A percentile compares a stretch with the other conserved stretches of the same genome.
These are phyloP conservation scores for Leishmania aethiopica DNA, from an alignment of 208 protist species.

Conservation along the genomic window DNA sequence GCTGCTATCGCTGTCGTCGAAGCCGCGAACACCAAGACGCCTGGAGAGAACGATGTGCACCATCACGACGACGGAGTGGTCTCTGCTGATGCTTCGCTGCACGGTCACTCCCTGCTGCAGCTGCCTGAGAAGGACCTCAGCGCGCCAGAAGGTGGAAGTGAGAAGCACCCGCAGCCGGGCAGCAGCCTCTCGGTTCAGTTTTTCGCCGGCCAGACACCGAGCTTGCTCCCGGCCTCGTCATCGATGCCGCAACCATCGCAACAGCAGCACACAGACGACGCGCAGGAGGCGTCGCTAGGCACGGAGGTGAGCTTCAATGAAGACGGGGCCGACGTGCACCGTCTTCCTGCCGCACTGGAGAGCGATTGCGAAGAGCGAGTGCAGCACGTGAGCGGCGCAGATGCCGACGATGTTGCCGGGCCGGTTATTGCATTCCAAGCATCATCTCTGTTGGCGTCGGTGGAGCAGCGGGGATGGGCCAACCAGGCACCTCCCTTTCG, in stretches of 20 bases:
- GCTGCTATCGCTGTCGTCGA: neutral
- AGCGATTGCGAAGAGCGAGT: neutral
- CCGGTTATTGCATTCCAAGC: neutral
- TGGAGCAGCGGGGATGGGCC: neutral
- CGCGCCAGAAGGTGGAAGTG: neutral
- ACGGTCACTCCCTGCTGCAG: neutral
- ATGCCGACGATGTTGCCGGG: no score
- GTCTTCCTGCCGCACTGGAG: neutral
- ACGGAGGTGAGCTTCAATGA: neutral
- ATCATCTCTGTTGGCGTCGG: neutral
- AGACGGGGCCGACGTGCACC: no score
- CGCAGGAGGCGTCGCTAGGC: neutral
- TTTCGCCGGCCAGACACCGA: constrained; percentile 20
- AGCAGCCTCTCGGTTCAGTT: neutral
- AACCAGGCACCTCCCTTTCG: neutral
- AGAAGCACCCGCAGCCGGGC: neutral
- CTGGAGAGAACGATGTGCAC: neutral
- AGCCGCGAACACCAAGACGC: neutral
- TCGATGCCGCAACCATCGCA: constrained; percentile 16
- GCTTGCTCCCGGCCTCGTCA: constrained; percentile 13
- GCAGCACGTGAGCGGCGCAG: neutral
- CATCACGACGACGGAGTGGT: neutral
- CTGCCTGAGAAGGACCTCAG: neutral
- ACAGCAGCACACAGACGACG: neutral
- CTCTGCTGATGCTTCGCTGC: neutral